Evolutionary conservation across 1,139 yeast species (phyloP), one percentile per base, ranked within the genome.

Genomic region (Pichia sp.): DNA sequence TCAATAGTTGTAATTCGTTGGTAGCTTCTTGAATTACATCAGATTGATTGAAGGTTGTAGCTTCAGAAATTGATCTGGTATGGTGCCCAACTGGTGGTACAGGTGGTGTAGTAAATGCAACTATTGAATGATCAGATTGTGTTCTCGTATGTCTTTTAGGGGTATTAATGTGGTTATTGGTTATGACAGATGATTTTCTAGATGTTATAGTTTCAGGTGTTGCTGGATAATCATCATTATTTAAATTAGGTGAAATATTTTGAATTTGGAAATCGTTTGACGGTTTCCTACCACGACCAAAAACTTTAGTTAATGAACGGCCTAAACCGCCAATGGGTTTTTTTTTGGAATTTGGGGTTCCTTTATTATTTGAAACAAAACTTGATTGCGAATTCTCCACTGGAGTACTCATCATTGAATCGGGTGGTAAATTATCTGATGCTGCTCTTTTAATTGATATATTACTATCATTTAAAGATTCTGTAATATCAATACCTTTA

Each of bases 1-100:
- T 70, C 38, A 79, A 53, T 5, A 67, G 57, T 46, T 69, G 67
- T 53, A 75, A 57, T 44, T 77, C 80, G 45, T 69, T 64, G 41
- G 70, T 73, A 16, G 59, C 50, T 11, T 56, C 54, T 8, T 52
- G 47, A 3, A 56, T 44, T 33, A 55, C 55, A 11, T 52, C 47
- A 13, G 49, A 33, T 6, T 31, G 5, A 33, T 47, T 54, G 50
- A 46, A 41, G 9, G 49, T 51, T 5, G 49, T 48, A 16, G 47
- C 41, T 36, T 62, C 67, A 8, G 67, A 62, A 9, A 57, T 55
- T 1, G 68, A 60, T 48, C 67, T 58, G 3, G 46, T 34, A 49
- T 63, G 66, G 33, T 56, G 49, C 16, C 42, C 46, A 31, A 48
- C 19, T 27, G 11, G 46, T 9, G 64, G 76, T 65, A 62, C 31